Conservation (phyloP, 2,329 filamentous ascomycete genomes). For the Aspergillus phoenicis region DNA sequence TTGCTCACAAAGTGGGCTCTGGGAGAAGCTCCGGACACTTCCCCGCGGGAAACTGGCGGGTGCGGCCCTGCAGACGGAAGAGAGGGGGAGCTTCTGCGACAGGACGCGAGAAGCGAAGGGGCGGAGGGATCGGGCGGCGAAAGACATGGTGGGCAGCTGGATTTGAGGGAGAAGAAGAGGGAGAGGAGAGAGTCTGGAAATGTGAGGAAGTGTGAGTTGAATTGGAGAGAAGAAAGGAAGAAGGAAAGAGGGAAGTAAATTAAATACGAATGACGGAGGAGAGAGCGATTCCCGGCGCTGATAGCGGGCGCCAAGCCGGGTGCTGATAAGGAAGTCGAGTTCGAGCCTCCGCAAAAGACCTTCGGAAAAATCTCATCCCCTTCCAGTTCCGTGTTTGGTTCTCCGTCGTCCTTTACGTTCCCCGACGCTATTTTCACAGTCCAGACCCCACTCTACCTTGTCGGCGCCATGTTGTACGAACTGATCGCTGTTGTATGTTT, state of each 20-base stretch:
- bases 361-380: slow-evolving; percentile 26
- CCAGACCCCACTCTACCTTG: slow-evolving; percentile 13
- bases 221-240: slow-evolving; percentile 12
- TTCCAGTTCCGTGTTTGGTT: slow-evolving; percentile 13
- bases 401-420: slow-evolving; percentile 1
- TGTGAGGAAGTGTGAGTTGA: background rate
- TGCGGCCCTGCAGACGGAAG: slow-evolving; percentile 33
- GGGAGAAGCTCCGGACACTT: slow-evolving; percentile 45
- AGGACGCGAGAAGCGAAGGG: slow-evolving; percentile 42
- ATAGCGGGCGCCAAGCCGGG: slow-evolving; percentile 31
- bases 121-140: slow-evolving; percentile 39
- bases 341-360: background rate
- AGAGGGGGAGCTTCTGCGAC: slow-evolving; percentile 39
- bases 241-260: slow-evolving; percentile 16
- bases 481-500: slow-evolving; percentile 84
- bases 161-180: slow-evolving; percentile 12
- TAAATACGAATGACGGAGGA: slow-evolving; percentile 27
- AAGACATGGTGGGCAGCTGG: slow-evolving; percentile 36
- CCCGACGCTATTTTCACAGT: slow-evolving; percentile 23
- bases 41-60: slow-evolving; percentile 46
- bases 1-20: slow-evolving; percentile 43
- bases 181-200: slow-evolving; percentile 1
- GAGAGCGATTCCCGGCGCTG: slow-evolving; percentile 27
- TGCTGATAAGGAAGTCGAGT: slow-evolving; percentile 26
- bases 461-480: slow-evolving; percentile 83